Evolutionary conservation across 2,329 filamentous ascomycete genomes (phyloP), one percentile per base, ranked within the genome.

Genomic region (Aphanocladium album): DNA sequence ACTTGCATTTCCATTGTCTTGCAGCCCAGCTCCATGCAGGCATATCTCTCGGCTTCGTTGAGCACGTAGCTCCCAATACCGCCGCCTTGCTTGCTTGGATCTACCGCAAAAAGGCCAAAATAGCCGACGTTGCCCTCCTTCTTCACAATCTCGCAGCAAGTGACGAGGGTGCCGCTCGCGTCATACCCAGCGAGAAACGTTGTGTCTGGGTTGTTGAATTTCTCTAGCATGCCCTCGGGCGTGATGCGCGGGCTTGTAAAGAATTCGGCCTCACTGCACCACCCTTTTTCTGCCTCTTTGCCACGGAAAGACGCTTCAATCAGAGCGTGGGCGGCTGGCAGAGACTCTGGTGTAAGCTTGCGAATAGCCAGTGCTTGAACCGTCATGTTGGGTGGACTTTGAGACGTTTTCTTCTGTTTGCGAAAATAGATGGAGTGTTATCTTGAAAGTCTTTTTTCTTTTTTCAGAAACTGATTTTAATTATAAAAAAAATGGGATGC

Each of bases 91-190:
- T 69, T 64, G 5, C 60, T 59, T 2, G 77, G 76, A 41, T 77
- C 73, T 0, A 82, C 79, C 45, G 79, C 79, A 21, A 82, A 79
- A 39, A 81, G 72, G 55, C 78, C 78, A 56, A 82, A 79, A 67
- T 80, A 78, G 19, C 72, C 74, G 39, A 71, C 62, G 37, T 62
- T 67, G 30, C 63, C 63, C 27, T 63, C 62, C 19, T 66, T 69
- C 35, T 66, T 67, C 27, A 71, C 62, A 3, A 81, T 61, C 60
- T 80, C 78, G 66, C 77, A 80, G 71, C 79, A 81, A n/a, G 73
- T 73, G 2, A 77, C 68, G 2, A 78, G 69, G 0, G 55, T 43
- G 45, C 64, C 63, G 3, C 58, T 56, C 7, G 64, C 30, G 55
- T 75, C 71, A 27, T 70, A 66, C 25, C 73, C 76, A 16, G 79